These are phyloP conservation scores for Aspergillus sp. DNA, from an alignment of 2,329 filamentous ascomycete species.

Conservation along the genomic window DNA sequence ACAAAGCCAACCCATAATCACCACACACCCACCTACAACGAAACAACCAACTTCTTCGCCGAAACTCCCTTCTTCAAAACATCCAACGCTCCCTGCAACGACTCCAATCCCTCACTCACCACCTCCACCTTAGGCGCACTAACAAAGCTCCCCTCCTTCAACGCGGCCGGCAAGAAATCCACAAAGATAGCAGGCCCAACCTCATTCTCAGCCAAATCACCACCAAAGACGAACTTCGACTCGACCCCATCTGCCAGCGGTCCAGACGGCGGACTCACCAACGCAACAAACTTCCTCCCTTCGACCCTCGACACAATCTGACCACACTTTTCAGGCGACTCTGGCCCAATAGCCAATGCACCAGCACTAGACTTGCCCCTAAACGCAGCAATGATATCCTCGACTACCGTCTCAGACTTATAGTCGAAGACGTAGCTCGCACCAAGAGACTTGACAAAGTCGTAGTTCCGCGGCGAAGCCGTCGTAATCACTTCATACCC, in stretches of 20 bases:
- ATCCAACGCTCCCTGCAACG: conserved; percentile 26
- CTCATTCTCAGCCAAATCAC: conserved; percentile 26
- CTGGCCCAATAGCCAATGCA: conserved; percentile 7
- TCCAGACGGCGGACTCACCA: conserved; percentile 4
- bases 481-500: conserved; percentile 19
- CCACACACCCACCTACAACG: background rate
- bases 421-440: conserved; percentile 52
- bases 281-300: conserved; percentile 25
- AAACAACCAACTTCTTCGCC: conserved; percentile 31
- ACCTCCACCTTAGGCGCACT: conserved; percentile 28
- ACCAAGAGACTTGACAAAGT: conserved; percentile 46
- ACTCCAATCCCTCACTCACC: conserved; percentile 26
- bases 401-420: conserved; percentile 21
- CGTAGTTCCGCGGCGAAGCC: conserved; percentile 15
- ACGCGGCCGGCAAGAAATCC: conserved; percentile 35
- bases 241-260: conserved; percentile 19
- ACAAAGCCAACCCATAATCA: background rate
- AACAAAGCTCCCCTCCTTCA: conserved; percentile 36
- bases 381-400: conserved; percentile 18
- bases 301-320: conserved; percentile 15
- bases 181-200: conserved; percentile 31
- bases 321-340: background rate
- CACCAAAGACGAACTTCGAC: conserved; percentile 28
- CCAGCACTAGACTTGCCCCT: conserved; percentile 13
- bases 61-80: conserved; percentile 24